Conservation (phyloP, 352 stramenopile genomes). For the Phytophthora idaei region DNA sequence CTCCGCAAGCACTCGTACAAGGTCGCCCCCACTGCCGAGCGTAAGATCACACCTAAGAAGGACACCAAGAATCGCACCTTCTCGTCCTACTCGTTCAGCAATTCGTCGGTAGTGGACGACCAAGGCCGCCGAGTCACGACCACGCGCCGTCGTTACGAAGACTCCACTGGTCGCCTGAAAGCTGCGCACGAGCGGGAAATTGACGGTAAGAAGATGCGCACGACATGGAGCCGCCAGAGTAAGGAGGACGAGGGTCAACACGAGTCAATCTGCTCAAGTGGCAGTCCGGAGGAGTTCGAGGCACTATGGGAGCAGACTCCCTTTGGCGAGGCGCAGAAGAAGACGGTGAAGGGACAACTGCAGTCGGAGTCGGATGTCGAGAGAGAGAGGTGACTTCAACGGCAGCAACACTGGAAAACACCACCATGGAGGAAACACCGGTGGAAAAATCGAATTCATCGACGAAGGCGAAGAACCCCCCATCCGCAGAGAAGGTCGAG, state of each 20-base stretch:
- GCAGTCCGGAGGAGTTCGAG: constrained; percentile 57
- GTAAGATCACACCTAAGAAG: neutral
- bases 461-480: too few relatives aligned
- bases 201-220: constrained; percentile 43
- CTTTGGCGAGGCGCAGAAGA: constrained; percentile 51
- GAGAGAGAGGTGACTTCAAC: neutral
- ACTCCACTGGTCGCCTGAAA: constrained; percentile 56
- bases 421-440: neutral
- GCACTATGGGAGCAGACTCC: constrained; percentile 50
- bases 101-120: constrained; percentile 38
- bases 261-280: constrained; percentile 40
- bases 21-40: neutral
- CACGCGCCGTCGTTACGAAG: constrained; percentile 39
- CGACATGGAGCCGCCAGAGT: constrained; percentile 39
- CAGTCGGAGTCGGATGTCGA: constrained; percentile 11
- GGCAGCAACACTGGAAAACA: neutral
- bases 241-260: constrained; percentile 43
- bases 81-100: constrained; percentile 58
- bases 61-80: constrained; percentile 1
- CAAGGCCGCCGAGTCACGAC: constrained; percentile 40
- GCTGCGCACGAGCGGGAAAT: constrained; percentile 32
- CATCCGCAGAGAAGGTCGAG: neutral
- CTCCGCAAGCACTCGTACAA: constrained; percentile 4
- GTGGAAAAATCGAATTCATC: neutral
- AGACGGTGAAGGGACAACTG: constrained; percentile 20